Percentiles rank a stretch among this genome's conserved stretches.
phyloP scores from a whole-genome alignment of 345 rosid species.

The Diplotaxis tenuifolia region DNA sequence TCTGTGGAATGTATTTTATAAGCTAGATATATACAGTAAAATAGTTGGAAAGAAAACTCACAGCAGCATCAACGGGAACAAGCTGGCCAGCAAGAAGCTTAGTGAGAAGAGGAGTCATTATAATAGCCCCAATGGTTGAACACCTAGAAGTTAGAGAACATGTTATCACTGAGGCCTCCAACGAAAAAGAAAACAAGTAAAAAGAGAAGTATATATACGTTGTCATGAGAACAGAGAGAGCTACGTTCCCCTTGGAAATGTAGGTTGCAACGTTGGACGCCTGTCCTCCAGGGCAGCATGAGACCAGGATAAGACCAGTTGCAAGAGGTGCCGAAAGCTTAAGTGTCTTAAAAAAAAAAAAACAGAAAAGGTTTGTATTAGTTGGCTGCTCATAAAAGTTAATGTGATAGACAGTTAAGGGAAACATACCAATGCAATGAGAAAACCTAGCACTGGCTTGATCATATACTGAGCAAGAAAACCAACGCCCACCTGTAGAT shows the following conservation, averaged over 20 bases:
- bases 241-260: conserved; percentile 94
- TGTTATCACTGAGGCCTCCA: neutral
- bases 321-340: conserved; percentile 97
- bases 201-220: conserved; percentile 56
- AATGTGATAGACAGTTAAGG: neutral
- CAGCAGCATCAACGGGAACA: conserved; percentile 96
- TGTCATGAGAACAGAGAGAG: conserved; percentile 98
- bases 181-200: conserved; percentile 13
- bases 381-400: neutral
- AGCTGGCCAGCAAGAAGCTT: conserved; percentile 99
- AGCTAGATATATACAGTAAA: neutral
- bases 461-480: conserved; percentile 83
- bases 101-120: conserved; percentile 97
- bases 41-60: conserved; percentile 39
- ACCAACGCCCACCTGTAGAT: conserved; percentile 91
- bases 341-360: conserved; percentile 50
- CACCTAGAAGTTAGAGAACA: conserved; percentile 50
- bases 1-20: neutral
- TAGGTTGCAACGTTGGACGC: conserved; percentile 96
- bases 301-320: conserved; percentile 90
- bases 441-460: conserved; percentile 85
- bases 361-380: neutral
- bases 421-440: conserved; percentile 67
- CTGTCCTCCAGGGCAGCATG: conserved; percentile 99
- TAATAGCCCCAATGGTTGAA: conserved; percentile 93